These are phyloP conservation scores for Wickerhamomyces silvicola DNA, from an alignment of 805 yeast species.

Conservation along the genomic window DNA sequence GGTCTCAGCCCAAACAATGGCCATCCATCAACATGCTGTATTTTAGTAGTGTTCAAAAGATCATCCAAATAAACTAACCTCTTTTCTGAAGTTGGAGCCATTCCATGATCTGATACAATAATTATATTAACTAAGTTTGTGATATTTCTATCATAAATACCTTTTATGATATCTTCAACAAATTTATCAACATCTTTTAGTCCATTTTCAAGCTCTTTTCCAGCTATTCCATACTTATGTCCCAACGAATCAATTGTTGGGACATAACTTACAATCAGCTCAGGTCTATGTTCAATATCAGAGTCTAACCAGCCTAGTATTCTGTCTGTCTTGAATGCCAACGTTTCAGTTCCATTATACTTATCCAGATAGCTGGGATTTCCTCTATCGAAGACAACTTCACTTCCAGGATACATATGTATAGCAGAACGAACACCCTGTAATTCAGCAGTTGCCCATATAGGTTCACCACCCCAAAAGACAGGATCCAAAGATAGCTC, in stretches of 20 bases:
- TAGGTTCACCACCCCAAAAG: slow-evolving; percentile 90
- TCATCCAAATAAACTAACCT: slow-evolving; percentile 71
- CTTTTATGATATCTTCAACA: slow-evolving; percentile 42
- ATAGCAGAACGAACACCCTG: slow-evolving; percentile 64
- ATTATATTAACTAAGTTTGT: slow-evolving; percentile 64
- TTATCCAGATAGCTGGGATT: slow-evolving; percentile 50
- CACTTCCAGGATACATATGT: slow-evolving; percentile 98
- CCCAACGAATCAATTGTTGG: slow-evolving; percentile 81
- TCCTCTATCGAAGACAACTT: slow-evolving; percentile 48
- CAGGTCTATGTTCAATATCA: slow-evolving; percentile 54
- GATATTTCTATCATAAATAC: slow-evolving; percentile 49
- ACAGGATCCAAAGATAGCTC: slow-evolving; percentile 42
- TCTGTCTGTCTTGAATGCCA: slow-evolving; percentile 50
- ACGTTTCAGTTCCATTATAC: slow-evolving; percentile 58
- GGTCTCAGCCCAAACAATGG: slow-evolving; percentile 80
- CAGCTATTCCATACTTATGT: slow-evolving; percentile 63
- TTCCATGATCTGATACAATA: slow-evolving; percentile 87
- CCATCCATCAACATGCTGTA: slow-evolving; percentile 74
- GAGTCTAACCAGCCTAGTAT: slow-evolving; percentile 65
- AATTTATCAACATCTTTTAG: slow-evolving; percentile 61
- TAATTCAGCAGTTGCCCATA: slow-evolving; percentile 70
- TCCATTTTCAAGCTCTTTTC: slow-evolving; percentile 48
- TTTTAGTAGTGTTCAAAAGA: slow-evolving; percentile 41
- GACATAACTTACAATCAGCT: slow-evolving; percentile 68
- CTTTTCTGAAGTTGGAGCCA: slow-evolving; percentile 78